Conservation (phyloP, 148 eudicot genomes). For the Rhododendron mucronatum region DNA sequence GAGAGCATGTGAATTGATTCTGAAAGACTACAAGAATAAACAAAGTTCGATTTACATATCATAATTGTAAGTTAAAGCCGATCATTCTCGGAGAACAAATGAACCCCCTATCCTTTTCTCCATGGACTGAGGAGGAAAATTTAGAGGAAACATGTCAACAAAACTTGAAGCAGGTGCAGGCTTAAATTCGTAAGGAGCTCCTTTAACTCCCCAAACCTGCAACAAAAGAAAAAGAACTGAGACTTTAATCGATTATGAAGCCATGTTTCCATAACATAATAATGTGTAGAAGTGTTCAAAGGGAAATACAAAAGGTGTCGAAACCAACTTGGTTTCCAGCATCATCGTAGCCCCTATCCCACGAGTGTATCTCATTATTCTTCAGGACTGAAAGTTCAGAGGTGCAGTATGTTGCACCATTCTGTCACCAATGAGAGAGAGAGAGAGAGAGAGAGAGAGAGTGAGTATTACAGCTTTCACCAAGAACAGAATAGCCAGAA, state of each 20-base stretch:
- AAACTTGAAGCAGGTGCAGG: slow-evolving; percentile 81
- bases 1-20: neutral
- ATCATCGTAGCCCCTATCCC: slow-evolving; percentile 91
- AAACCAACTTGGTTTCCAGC: slow-evolving; percentile 79
- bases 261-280: neutral
- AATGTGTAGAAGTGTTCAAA: neutral
- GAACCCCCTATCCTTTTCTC: slow-evolving; percentile 88
- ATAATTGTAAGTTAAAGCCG: neutral
- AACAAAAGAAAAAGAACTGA: neutral
- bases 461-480: neutral
- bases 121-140: slow-evolving; percentile 51
- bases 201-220: slow-evolving; percentile 97
- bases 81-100: slow-evolving; percentile 68
- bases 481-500: neutral
- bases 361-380: slow-evolving; percentile 78
- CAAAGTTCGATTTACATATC: slow-evolving; percentile 2
- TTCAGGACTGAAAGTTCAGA: slow-evolving; percentile 78
- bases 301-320: neutral
- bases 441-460: neutral
- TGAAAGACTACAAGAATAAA: neutral
- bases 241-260: neutral
- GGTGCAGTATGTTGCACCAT: slow-evolving; percentile 68
- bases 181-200: slow-evolving; percentile 93
- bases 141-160: slow-evolving; percentile 58
- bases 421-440: slow-evolving; percentile 33